Evolutionary conservation across 2,329 filamentous ascomycete species (phyloP).

Genomic region (Talaromyces amestolkiae): DNA sequence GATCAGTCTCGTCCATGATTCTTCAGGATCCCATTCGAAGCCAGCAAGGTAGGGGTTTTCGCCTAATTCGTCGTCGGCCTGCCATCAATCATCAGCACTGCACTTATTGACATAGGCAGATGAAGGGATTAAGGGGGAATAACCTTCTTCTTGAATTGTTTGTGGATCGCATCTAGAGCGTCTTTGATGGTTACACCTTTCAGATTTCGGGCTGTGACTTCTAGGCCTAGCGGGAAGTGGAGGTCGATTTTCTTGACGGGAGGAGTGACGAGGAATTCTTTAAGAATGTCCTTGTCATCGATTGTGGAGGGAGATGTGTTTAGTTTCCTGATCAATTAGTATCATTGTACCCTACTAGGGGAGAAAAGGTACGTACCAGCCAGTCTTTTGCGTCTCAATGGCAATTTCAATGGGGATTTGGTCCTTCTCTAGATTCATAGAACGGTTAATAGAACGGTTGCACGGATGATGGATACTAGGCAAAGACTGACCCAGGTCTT

Average conservation of each 20-base stretch:
- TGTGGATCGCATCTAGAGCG: constrained; percentile 90
- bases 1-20: constrained; percentile 82
- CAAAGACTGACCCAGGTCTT: constrained; percentile 71
- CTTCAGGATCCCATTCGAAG: constrained; percentile 95
- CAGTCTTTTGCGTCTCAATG: constrained; percentile 79
- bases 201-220: constrained; percentile 84
- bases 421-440: constrained; percentile 63
- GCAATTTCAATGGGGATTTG: constrained; percentile 70
- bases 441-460: background rate
- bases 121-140: background rate
- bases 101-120: too few species aligned
- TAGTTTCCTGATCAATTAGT: constrained; percentile 64
- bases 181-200: constrained; percentile 98
- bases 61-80: constrained; percentile 84
- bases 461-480: background rate
- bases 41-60: constrained; percentile 83
- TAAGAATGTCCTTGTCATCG: constrained; percentile 81
- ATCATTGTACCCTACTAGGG: too few species aligned
- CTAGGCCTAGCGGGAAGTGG: constrained; percentile 81
- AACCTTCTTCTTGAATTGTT: constrained; percentile 97
- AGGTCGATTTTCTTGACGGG: constrained; percentile 93
- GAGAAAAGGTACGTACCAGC: constrained; percentile 64
- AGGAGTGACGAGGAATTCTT: constrained; percentile 74
- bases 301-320: constrained; percentile 77
- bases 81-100: background rate